Evolutionary conservation across 768 basidiomycete genomes (phyloP).

Genomic region (Lentinus tigrinus): DNA sequence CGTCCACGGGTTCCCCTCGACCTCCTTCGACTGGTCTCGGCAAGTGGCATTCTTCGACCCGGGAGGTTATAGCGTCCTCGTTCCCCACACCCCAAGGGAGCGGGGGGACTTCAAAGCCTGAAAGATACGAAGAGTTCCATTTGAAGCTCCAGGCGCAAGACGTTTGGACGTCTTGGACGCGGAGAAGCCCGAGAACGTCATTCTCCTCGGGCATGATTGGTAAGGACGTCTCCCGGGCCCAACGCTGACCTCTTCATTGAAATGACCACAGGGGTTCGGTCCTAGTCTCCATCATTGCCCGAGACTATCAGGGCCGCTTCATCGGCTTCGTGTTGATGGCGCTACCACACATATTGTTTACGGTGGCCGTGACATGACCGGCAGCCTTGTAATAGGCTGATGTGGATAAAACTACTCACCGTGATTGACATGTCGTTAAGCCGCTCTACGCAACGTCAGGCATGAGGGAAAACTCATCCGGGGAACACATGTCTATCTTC

Average conservation of each 20-base stretch:
- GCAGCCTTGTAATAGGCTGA: no score
- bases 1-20: slow-evolving; percentile 44
- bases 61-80: slow-evolving; percentile 43
- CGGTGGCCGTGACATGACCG: no score
- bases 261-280: slow-evolving; percentile 32
- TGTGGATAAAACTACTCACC: no score
- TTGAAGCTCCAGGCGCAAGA: slow-evolving; percentile 26
- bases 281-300: slow-evolving; percentile 34
- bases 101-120: slow-evolving; percentile 44
- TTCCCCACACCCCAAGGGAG: slow-evolving; percentile 49
- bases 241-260: no score
- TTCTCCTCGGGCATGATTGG: slow-evolving; percentile 36
- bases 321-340: slow-evolving; percentile 37
- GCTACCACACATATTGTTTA: no score
- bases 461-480: no score
- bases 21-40: slow-evolving; percentile 39
- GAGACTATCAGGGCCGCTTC: slow-evolving; percentile 37
- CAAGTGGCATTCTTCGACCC: slow-evolving; percentile 37
- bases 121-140: slow-evolving; percentile 25
- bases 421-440: background rate
- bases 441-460: no score
- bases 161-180: slow-evolving; percentile 34
- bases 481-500: background rate
- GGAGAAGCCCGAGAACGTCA: slow-evolving; percentile 25
- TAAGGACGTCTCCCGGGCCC: slow-evolving; percentile 6